phyloP scores from a whole-genome alignment of 805 yeast genomes.

The Spathaspora hagerdaliae region DNA sequence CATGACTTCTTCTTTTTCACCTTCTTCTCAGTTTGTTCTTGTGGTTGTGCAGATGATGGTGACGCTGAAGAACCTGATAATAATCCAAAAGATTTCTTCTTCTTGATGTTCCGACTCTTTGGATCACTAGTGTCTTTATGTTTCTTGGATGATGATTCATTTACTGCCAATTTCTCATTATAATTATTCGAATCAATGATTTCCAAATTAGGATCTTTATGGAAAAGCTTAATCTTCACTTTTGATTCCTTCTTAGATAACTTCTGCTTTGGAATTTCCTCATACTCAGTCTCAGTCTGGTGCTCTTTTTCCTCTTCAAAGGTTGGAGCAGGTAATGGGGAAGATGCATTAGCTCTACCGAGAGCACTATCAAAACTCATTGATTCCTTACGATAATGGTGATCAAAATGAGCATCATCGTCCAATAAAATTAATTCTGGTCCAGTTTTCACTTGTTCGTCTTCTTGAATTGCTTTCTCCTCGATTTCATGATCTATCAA shows the following conservation, averaged over 20 bases:
- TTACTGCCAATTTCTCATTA: conserved; percentile 1
- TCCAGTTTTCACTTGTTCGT: background rate
- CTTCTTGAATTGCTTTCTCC: background rate
- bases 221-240: conserved; percentile 5
- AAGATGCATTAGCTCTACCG: background rate
- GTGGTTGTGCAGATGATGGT: background rate
- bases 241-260: conserved; percentile 1
- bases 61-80: background rate
- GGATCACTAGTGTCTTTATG: background rate
- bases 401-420: background rate
- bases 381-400: background rate
- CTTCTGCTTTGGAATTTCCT: background rate
- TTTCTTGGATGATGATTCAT: background rate
- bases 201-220: conserved; percentile 7
- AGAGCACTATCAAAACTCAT: background rate
- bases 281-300: background rate
- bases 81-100: conserved; percentile 12
- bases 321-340: background rate
- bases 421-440: background rate
- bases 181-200: conserved; percentile 7
- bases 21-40: background rate
- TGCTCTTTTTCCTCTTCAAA: background rate
- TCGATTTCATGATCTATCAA: background rate
- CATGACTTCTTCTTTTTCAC: conserved; percentile 37
- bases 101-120: background rate